A percentile compares a stretch with the other conserved stretches of the same genome.
These are phyloP conservation scores for Alnus glutinosa DNA, from an alignment of 306 rosid genomes.

Conservation along the genomic window DNA sequence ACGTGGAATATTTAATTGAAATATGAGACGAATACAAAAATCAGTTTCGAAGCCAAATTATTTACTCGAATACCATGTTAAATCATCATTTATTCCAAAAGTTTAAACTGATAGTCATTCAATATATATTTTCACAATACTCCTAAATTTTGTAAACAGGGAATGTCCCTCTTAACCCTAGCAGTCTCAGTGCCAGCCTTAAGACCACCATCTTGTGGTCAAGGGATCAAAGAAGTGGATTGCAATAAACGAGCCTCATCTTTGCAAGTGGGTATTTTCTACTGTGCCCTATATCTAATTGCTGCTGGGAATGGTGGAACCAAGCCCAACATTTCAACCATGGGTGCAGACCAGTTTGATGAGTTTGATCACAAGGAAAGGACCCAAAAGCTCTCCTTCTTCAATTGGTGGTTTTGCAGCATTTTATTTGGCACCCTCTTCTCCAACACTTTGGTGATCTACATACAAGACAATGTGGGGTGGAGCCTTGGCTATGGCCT, in stretches of 20 bases:
- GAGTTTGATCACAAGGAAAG: slow-evolving; percentile 69
- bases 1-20: no score
- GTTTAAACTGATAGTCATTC: no score
- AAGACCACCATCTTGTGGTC: slow-evolving; percentile 61
- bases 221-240: slow-evolving; percentile 24
- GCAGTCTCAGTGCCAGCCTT: slow-evolving; percentile 63
- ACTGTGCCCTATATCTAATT: slow-evolving; percentile 59
- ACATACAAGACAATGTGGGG: slow-evolving; percentile 73
- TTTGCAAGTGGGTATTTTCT: slow-evolving; percentile 62
- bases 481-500: slow-evolving; percentile 79
- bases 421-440: slow-evolving; percentile 71
- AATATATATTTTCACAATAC: no score
- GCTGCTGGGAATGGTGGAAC: slow-evolving; percentile 85
- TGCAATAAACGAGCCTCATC: slow-evolving; percentile 51
- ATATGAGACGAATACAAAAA: no score
- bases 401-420: slow-evolving; percentile 85
- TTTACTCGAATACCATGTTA: no score
- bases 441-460: slow-evolving; percentile 64
- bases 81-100: no score
- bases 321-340: slow-evolving; percentile 84
- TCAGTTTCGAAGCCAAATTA: no score
- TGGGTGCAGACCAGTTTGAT: slow-evolving; percentile 94
- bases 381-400: slow-evolving; percentile 63
- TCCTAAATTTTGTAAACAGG: slow-evolving; percentile 32
- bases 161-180: slow-evolving; percentile 66